Conservation (phyloP, 2,329 filamentous ascomycete genomes). For the Ophiostoma sp. region DNA sequence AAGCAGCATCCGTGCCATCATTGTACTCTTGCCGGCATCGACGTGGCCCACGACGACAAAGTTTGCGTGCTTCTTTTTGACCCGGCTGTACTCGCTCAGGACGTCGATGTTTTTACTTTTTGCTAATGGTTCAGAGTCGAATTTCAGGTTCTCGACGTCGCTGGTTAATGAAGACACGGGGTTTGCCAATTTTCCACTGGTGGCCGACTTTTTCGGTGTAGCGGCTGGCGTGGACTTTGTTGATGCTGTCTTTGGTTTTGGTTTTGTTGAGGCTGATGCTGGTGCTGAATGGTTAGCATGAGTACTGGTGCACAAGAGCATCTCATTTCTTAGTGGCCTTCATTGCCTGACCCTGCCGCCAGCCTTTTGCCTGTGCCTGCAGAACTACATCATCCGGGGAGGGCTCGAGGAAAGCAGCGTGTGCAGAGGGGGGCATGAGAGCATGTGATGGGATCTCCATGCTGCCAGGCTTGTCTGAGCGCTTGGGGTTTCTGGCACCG, state of each 20-base stretch:
- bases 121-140: constrained; percentile 50
- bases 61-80: constrained; percentile 75
- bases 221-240: constrained; percentile 39
- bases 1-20: constrained; percentile 90
- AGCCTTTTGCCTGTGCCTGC: constrained; percentile 85
- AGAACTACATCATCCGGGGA: constrained; percentile 89
- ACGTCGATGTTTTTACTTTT: constrained; percentile 81
- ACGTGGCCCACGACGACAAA: constrained; percentile 96
- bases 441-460: constrained; percentile 3
- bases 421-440: constrained; percentile 35
- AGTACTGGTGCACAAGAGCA: too few species aligned
- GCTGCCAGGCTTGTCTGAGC: constrained; percentile 11
- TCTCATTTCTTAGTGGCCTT: constrained; percentile 34
- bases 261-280: constrained; percentile 34
- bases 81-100: constrained; percentile 69
- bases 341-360: constrained; percentile 52
- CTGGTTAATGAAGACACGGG: constrained; percentile 30
- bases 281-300: neutral
- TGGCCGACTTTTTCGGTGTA: constrained; percentile 35
- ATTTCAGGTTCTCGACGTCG: constrained; percentile 38
- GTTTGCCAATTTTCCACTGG: neutral
- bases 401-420: constrained; percentile 68
- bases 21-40: constrained; percentile 93
- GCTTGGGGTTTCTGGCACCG: constrained; percentile 36
- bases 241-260: constrained; percentile 33